These are phyloP conservation scores for Chytriomyces hyalinus DNA, from an alignment of 192 early-diverging fungal genomes.

Conservation along the genomic window DNA sequence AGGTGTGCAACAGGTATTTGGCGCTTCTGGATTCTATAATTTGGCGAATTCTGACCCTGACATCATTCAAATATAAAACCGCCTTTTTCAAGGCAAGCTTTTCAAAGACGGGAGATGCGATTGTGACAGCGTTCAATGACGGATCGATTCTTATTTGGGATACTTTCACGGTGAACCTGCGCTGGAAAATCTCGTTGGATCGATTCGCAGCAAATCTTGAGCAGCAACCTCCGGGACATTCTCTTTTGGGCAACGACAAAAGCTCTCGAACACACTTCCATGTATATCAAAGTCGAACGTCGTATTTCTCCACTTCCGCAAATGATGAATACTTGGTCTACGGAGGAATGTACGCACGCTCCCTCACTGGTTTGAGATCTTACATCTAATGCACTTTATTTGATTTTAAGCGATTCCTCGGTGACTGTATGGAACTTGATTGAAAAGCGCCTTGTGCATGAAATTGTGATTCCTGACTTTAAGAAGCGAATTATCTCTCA, in stretches of 20 bases:
- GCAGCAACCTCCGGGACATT: neutral
- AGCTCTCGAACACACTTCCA: neutral
- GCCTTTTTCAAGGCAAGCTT: slow-evolving; percentile 39
- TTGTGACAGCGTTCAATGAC: slow-evolving; percentile 53
- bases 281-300: neutral
- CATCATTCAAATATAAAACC: slow-evolving; percentile 2
- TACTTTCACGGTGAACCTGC: slow-evolving; percentile 43
- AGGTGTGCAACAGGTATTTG: slow-evolving; percentile 47
- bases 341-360: slow-evolving; percentile 44
- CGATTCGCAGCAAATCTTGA: slow-evolving; percentile 18
- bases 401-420: slow-evolving; percentile 34
- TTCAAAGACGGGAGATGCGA: slow-evolving; percentile 42
- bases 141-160: slow-evolving; percentile 56
- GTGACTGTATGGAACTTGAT: slow-evolving; percentile 55
- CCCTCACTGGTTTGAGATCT: neutral
- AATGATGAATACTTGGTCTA: slow-evolving; percentile 54
- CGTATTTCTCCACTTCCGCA: slow-evolving; percentile 32
- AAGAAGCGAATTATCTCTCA: slow-evolving; percentile 43
- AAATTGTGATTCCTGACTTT: slow-evolving; percentile 53
- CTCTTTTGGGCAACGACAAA: slow-evolving; percentile 2
- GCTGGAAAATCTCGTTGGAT: slow-evolving; percentile 52
- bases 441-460: slow-evolving; percentile 54
- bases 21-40: neutral
- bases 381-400: neutral
- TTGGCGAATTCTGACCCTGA: neutral